These are phyloP conservation scores for Leccinum boreale DNA, from an alignment of 768 basidiomycete genomes.

Conservation along the genomic window DNA sequence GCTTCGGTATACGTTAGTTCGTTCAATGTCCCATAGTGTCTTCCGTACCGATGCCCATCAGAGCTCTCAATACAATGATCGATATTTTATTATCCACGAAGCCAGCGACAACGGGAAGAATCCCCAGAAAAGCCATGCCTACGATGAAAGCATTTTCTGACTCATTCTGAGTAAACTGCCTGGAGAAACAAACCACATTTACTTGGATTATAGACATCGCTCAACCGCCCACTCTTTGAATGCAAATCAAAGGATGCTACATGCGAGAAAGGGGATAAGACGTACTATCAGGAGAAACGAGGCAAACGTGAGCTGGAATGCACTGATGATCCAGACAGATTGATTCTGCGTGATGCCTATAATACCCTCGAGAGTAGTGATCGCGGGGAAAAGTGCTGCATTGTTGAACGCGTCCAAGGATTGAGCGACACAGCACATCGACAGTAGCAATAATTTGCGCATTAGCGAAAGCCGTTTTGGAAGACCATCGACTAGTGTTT, in stretches of 20 bases:
- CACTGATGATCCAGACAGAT: constrained; percentile 41
- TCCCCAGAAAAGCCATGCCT: constrained; percentile 40
- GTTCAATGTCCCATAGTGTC: not conserved
- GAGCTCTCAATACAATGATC: constrained; percentile 48
- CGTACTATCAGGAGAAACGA: constrained; percentile 33
- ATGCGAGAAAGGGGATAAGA: not conserved
- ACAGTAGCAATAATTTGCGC: constrained; percentile 31
- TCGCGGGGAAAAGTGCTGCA: constrained; percentile 38
- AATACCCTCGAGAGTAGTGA: constrained; percentile 32
- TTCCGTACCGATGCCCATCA: constrained; percentile 45
- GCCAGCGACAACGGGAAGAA: constrained; percentile 44
- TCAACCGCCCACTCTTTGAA: constrained; percentile 24
- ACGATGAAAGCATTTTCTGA: constrained; percentile 41
- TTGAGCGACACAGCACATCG: constrained; percentile 39
- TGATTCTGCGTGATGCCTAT: constrained; percentile 26
- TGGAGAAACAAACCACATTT: constrained; percentile 16
- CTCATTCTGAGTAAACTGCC: constrained; percentile 30
- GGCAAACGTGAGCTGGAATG: constrained; percentile 47
- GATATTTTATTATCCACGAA: constrained; percentile 45
- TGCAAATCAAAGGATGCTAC: constrained; percentile 7
- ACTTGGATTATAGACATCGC: constrained; percentile 32
- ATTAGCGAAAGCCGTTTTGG: constrained; percentile 17
- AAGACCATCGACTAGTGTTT: constrained; percentile 1
- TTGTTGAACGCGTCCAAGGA: constrained; percentile 46
- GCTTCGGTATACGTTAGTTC: constrained; percentile 25